Base-by-base conservation (phyloP, 108 stramenopile genomes). In the Stephanodiscus triporus region DNA sequence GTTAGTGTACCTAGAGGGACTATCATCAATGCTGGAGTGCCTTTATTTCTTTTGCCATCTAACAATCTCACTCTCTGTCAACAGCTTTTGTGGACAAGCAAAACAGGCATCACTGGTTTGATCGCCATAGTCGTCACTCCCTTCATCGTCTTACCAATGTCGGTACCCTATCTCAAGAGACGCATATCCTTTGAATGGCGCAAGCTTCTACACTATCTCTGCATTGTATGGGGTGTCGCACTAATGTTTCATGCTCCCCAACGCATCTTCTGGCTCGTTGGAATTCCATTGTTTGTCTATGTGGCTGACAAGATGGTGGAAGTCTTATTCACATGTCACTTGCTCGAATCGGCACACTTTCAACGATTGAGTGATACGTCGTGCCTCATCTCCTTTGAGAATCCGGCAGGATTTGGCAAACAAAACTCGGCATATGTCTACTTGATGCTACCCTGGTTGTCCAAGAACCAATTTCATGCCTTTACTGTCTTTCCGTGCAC, bases 401-500 rank as follows among this genome's bases (percentile, higher is more conserved):
- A 80, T 30, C 78, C 78, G 4, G 36, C 53, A 11, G 78, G 78
- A 17, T 80, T 75, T 70, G 67, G 66, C 66, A 63, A 75, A 26
- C 50, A 42, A 22, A 80, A 80, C 45, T 64, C 74, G 2, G 37
- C 78, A 14, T 75, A 80, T 51, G 74, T 75, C 23, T 80, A 80
- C 38, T 55, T 80, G 42, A 80, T 80, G 78, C 61, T 68, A 3
- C 78, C 73, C 5, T 80, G 78, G 78, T 9, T 80, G 14, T 57
- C 54, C 3, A 75, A 72, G n/a, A 55, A 75, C 17, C 78, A 80
- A 29, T 80, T 68, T 38, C 78, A 80, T 38, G 78, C 78, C 2
- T 80, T 80, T 32, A 80, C 68, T 4, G 68, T 80, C n/a, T 80
- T 75, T 64, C 78, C 78, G 17, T 17, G 45, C 36, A 56, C 48